A percentile compares a stretch with the other conserved stretches of the same genome.
Conservation (phyloP, 495 filamentous ascomycete genomes). For the Aspergillus saccharolyticus region DNA sequence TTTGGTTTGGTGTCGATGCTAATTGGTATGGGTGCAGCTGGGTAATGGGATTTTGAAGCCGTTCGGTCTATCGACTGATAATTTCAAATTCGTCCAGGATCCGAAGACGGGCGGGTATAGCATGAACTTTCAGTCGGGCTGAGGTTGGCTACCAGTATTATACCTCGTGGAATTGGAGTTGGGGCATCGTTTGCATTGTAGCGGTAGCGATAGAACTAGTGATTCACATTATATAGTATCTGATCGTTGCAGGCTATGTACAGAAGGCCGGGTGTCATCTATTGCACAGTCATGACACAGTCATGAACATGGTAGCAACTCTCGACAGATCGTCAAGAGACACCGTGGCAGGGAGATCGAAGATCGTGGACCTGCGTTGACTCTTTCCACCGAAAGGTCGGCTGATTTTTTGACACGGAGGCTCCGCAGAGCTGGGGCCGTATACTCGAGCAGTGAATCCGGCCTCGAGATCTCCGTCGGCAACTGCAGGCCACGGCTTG, state of each 20-base stretch:
- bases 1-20: not conserved
- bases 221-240: not conserved
- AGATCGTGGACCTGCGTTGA: constrained; percentile 21
- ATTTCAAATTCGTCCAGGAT: constrained; percentile 90
- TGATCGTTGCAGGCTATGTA: too few relatives aligned
- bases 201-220: not conserved
- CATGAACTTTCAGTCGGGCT: constrained; percentile 64
- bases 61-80: constrained; percentile 87
- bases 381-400: constrained; percentile 23
- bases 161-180: constrained; percentile 1
- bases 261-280: too few relatives aligned
- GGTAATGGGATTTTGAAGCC: constrained; percentile 90
- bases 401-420: constrained; percentile 1
- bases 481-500: constrained; percentile 31
- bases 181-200: constrained; percentile 1
- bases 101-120: constrained; percentile 86
- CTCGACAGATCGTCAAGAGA: constrained; percentile 24
- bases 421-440: constrained; percentile 20
- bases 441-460: constrained; percentile 26
- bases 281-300: too few relatives aligned
- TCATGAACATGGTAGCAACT: constrained; percentile 16
- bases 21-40: constrained; percentile 43
- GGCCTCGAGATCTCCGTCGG: constrained; percentile 8
- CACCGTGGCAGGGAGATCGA: constrained; percentile 16
- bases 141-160: not conserved